Conservation (phyloP, 192 early-diverging fungal species). For the Backusella australiensis region DNA sequence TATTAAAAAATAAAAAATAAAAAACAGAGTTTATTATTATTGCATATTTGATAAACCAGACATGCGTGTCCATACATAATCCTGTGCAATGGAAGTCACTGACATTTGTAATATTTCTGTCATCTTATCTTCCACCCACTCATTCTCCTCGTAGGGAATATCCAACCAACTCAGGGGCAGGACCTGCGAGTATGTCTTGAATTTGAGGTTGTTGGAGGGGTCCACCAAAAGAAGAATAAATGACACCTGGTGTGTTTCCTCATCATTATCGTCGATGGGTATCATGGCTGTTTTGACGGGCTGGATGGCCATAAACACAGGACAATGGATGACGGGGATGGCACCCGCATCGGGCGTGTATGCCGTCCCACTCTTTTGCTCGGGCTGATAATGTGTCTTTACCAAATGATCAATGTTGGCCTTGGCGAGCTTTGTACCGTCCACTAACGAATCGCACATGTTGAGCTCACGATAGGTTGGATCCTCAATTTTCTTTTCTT, state of each 20-base stretch:
- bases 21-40: background rate
- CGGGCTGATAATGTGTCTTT: constrained; percentile 44
- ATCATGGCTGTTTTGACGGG: constrained; percentile 39
- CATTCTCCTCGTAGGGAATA: constrained; percentile 62
- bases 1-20: background rate
- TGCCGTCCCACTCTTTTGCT: constrained; percentile 2
- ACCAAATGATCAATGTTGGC: constrained; percentile 58
- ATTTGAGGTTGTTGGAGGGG: constrained; percentile 51
- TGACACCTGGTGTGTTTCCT: constrained; percentile 21
- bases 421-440: constrained; percentile 55
- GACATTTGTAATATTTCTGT: constrained; percentile 45
- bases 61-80: constrained; percentile 66
- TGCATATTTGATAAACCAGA: constrained; percentile 33
- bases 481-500: constrained; percentile 22
- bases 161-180: constrained; percentile 54
- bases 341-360: constrained; percentile 23
- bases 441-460: constrained; percentile 53
- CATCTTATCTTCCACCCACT: constrained; percentile 64
- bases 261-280: constrained; percentile 33
- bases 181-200: constrained; percentile 52
- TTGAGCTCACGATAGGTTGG: constrained; percentile 45
- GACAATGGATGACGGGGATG: constrained; percentile 44
- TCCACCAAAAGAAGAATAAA: constrained; percentile 50
- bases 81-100: constrained; percentile 54
- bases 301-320: constrained; percentile 62